Evolutionary conservation across 805 yeast species (phyloP).

Genomic region (Helenozyma rhizophorensis): DNA sequence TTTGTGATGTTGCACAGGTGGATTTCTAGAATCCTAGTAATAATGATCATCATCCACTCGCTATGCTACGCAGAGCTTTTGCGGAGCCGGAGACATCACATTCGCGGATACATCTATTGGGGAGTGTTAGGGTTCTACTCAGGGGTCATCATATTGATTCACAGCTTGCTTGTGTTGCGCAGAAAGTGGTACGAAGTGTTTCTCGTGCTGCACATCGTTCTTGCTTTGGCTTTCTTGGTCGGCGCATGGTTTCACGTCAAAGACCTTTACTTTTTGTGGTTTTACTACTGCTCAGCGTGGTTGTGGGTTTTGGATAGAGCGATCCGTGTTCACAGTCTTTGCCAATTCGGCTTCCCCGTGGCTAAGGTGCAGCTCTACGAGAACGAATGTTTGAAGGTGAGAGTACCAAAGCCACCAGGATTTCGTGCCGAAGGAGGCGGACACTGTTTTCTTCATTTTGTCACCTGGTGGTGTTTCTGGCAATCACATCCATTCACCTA

Average conservation of each 20-base stretch:
- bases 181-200: constrained; percentile 44
- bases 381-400: constrained; percentile 46
- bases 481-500: constrained; percentile 68
- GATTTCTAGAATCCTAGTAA: constrained; percentile 42
- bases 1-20: constrained; percentile 59
- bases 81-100: constrained; percentile 3
- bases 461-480: constrained; percentile 46
- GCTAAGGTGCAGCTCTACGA: constrained; percentile 42
- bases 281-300: constrained; percentile 12
- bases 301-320: constrained; percentile 32
- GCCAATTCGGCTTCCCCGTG: constrained; percentile 55
- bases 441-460: constrained; percentile 53
- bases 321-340: constrained; percentile 50
- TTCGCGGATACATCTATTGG: constrained; percentile 19
- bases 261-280: constrained; percentile 22
- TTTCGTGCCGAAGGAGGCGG: constrained; percentile 62
- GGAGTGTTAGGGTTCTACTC: constrained; percentile 38
- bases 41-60: constrained; percentile 43
- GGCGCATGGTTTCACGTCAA: constrained; percentile 48
- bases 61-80: constrained; percentile 7
- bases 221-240: constrained; percentile 38
- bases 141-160: constrained; percentile 45
- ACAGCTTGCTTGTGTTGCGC: constrained; percentile 43
- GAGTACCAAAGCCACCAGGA: constrained; percentile 46
- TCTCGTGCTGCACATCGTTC: constrained; percentile 28